phyloP scores from a whole-genome alignment of 805 yeast species.

The Naumovozyma baii region DNA sequence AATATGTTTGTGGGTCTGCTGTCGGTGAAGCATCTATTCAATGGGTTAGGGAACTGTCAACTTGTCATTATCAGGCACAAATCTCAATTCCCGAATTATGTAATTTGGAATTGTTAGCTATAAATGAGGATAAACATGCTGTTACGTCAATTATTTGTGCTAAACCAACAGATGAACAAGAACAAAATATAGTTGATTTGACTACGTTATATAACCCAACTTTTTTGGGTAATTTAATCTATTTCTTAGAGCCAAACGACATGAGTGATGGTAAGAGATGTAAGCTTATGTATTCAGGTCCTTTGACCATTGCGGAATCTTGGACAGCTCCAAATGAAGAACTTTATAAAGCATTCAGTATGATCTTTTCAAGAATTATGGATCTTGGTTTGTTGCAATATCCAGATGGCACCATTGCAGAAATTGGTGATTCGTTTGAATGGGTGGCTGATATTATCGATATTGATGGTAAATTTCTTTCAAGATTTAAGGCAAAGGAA shows the following conservation, averaged over 20 bases:
- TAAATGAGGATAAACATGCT: slow-evolving; percentile 15
- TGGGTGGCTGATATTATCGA: slow-evolving; percentile 28
- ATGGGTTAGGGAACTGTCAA: slow-evolving; percentile 42
- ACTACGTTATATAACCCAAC: slow-evolving; percentile 16
- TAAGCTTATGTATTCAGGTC: background rate
- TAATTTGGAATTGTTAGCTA: slow-evolving; percentile 22
- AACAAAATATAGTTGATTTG: slow-evolving; percentile 8
- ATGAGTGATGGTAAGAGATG: background rate
- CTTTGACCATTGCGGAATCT: background rate
- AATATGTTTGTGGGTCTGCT: slow-evolving; percentile 41
- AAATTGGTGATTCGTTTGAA: slow-evolving; percentile 23
- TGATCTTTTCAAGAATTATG: slow-evolving; percentile 17
- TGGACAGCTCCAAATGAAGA: background rate
- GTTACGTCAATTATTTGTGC: slow-evolving; percentile 15
- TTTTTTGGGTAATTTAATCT: slow-evolving; percentile 23
- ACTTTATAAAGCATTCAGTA: slow-evolving; percentile 10
- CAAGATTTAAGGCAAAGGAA: slow-evolving; percentile 5
- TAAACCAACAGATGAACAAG: background rate
- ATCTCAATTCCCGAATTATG: slow-evolving; percentile 46
- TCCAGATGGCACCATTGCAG: slow-evolving; percentile 12
- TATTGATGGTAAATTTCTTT: slow-evolving; percentile 18
- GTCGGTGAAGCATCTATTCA: slow-evolving; percentile 19
- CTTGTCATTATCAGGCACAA: slow-evolving; percentile 48
- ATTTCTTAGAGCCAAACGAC: slow-evolving; percentile 13
- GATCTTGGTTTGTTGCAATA: slow-evolving; percentile 9